Conservation (phyloP, 2,329 filamentous ascomycete species). For the Cadophora luteo-olivacea region DNA sequence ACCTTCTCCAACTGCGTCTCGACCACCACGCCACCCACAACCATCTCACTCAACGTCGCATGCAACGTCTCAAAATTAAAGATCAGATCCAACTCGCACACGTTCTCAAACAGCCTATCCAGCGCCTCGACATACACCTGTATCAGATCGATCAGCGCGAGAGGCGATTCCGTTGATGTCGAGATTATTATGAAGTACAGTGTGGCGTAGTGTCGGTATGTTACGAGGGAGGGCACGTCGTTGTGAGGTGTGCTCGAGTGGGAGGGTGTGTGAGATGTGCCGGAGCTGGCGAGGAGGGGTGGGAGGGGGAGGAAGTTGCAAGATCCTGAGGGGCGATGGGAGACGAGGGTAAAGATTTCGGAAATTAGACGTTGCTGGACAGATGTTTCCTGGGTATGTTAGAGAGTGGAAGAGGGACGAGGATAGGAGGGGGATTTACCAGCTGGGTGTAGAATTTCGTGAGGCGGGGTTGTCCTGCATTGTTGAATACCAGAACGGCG, state of each 20-base stretch:
- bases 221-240: slow-evolving; percentile 93
- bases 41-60: slow-evolving; percentile 89
- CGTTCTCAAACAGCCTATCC: slow-evolving; percentile 95
- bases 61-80: slow-evolving; percentile 99
- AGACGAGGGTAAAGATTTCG: slow-evolving; percentile 96
- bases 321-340: slow-evolving; percentile 86
- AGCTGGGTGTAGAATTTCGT: slow-evolving; percentile 99
- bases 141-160: slow-evolving; percentile 94
- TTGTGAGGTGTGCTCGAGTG: slow-evolving; percentile 71
- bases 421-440: slow-evolving; percentile 54
- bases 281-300: slow-evolving; percentile 66
- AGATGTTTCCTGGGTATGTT: slow-evolving; percentile 77
- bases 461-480: slow-evolving; percentile 92
- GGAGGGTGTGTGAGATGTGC: slow-evolving; percentile 71
- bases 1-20: slow-evolving; percentile 91
- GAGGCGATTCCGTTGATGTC: slow-evolving; percentile 92
- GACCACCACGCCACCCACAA: slow-evolving; percentile 92
- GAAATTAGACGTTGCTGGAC: slow-evolving; percentile 96
- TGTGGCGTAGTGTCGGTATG: slow-evolving; percentile 97
- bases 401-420: slow-evolving; percentile 8
- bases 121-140: slow-evolving; percentile 98
- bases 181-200: slow-evolving; percentile 99
- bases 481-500: slow-evolving; percentile 98
- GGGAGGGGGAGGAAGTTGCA: slow-evolving; percentile 95
- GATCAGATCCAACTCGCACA: slow-evolving; percentile 95